Base-by-base conservation (phyloP, 2,329 filamentous ascomycete species). In the Microcera coccophila region DNA sequence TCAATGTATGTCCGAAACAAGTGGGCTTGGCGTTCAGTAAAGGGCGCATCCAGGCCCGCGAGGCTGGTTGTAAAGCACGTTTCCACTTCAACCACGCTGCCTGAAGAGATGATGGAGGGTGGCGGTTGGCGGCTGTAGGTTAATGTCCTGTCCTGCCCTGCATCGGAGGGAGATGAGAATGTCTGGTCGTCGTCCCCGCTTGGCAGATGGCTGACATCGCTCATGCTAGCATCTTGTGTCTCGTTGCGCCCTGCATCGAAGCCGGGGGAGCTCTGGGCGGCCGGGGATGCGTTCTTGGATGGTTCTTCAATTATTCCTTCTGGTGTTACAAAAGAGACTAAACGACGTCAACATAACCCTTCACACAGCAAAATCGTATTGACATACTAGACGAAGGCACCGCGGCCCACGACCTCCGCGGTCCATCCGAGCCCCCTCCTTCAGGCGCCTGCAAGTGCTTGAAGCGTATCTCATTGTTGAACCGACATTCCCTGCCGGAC, bases 101-200 rank as follows among this genome's bases (percentile, higher is more conserved):
- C 63, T 93, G 20, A 94, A 88, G 65, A 79, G 82, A 58, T 90
- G 81, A 3, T 93, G 87, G 87, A 70, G 73, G 70, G 86, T 90
- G 9, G 9, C 24, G 9, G 24, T 14, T 28, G 9, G 24, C 24
- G 24, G 24, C n/a, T n/a, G 24, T 78, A 62, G 79, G 75, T 12
- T 31, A 3, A 8, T 15, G 17, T 10, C 15, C 18, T 4, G 15
- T 12, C 20, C 5, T 35, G 9, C 9, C 32, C 16, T 24, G 2
- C 8, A 19, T 18, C 14, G 34, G 20, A 35, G 26, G 29, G 43
- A 17, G 15, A 14, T 17, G 10, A 20, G n/a, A 15, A 10, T 10
- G 12, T 19, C 16, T 7, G 24, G 9, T 28, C 9, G 24, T 9
- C 24, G 14, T 9, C 24, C 24, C 14, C 24, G 14, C 14, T 14